phyloP scores from a whole-genome alignment of 305 asterid genomes.

The Fraxinus sp. region DNA sequence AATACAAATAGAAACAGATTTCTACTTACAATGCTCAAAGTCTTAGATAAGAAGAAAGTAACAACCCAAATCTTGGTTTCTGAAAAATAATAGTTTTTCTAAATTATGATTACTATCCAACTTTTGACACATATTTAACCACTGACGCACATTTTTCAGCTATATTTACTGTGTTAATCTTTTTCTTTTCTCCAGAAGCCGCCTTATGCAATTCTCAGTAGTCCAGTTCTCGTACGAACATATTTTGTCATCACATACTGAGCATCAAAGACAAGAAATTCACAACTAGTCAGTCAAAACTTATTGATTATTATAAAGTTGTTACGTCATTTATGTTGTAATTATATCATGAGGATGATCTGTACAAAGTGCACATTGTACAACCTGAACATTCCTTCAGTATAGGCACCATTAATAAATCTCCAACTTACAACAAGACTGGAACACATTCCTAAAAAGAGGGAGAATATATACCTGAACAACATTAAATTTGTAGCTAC shows the following conservation, averaged over 20 bases:
- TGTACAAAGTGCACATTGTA: background rate
- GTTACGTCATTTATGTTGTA: background rate
- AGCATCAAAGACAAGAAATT: background rate
- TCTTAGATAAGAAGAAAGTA: background rate
- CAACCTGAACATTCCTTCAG: background rate
- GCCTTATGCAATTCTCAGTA: background rate
- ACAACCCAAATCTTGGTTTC: background rate
- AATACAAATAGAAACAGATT: background rate
- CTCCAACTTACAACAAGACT: background rate
- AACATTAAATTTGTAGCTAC: slow-evolving; percentile 73
- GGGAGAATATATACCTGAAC: slow-evolving; percentile 51
- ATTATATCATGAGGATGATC: background rate
- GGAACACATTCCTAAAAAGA: background rate
- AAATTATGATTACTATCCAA: background rate
- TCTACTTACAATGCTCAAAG: background rate
- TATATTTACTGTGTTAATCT: background rate
- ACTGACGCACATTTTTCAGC: background rate
- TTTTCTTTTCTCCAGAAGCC: background rate
- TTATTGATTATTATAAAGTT: background rate
- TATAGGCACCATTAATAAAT: background rate
- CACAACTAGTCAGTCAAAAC: background rate
- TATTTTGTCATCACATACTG: background rate
- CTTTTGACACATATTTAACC: background rate
- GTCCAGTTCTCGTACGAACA: background rate
- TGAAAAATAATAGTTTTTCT: background rate